phyloP scores from a whole-genome alignment of 1,139 yeast genomes.

The Yamadazyma trypodendri region DNA sequence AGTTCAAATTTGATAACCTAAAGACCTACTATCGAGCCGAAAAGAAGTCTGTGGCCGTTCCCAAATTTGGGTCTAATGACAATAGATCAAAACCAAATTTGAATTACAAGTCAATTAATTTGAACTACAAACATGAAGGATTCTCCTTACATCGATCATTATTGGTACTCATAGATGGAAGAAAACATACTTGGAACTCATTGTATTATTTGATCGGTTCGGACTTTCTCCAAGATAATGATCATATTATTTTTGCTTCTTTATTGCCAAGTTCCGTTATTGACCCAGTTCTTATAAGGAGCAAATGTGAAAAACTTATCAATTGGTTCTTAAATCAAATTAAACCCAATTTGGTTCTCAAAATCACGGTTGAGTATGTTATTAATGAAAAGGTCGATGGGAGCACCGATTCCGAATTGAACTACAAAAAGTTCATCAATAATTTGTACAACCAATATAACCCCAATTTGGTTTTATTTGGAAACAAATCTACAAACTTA shows the following conservation, averaged over 20 bases:
- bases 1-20: conserved; percentile 42
- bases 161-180: conserved; percentile 38
- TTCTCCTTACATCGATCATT: conserved; percentile 31
- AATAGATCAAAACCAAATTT: conserved; percentile 18
- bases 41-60: conserved; percentile 14
- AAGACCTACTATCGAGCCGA: conserved; percentile 35
- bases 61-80: conserved; percentile 5
- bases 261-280: conserved; percentile 32
- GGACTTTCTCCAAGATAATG: conserved; percentile 37
- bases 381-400: conserved; percentile 19
- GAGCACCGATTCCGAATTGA: conserved; percentile 1
- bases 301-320: conserved; percentile 40
- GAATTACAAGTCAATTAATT: conserved; percentile 40
- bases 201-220: conserved; percentile 31
- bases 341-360: conserved; percentile 31
- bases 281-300: conserved; percentile 25
- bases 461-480: conserved; percentile 39
- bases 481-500: conserved; percentile 40
- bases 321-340: conserved; percentile 37
- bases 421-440: conserved; percentile 34
- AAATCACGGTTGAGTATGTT: conserved; percentile 56
- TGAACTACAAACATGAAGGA: conserved; percentile 38
- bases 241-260: conserved; percentile 38
- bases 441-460: conserved; percentile 42
- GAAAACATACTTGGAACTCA: conserved; percentile 47